Conservation (phyloP, 441 rosid species). For the Eutrema salsugineum region DNA sequence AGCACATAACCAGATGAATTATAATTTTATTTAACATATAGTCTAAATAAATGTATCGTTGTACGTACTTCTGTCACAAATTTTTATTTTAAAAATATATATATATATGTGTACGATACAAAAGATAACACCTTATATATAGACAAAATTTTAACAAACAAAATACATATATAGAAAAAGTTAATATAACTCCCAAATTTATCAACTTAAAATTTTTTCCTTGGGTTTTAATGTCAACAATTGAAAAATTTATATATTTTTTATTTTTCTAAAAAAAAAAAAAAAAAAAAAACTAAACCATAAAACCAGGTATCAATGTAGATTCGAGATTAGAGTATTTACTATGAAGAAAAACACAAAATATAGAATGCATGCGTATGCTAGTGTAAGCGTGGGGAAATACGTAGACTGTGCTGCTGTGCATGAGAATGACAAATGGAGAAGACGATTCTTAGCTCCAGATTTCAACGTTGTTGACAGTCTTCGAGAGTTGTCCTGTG, state of each 20-base stretch:
- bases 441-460: constrained; percentile 77
- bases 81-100: too few relatives aligned
- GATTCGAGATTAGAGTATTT: neutral
- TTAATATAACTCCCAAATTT: too few relatives aligned
- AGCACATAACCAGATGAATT: neutral
- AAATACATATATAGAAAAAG: too few relatives aligned
- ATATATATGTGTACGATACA: too few relatives aligned
- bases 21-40: neutral
- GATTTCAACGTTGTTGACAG: constrained; percentile 57
- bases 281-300: neutral
- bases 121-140: too few relatives aligned
- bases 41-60: neutral
- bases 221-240: neutral
- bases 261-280: too few relatives aligned
- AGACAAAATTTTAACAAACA: too few relatives aligned
- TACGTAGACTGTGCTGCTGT: constrained; percentile 44
- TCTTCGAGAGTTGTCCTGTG: constrained; percentile 53
- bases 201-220: too few relatives aligned
- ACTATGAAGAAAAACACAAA: neutral
- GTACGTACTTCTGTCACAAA: neutral
- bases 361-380: constrained; percentile 20
- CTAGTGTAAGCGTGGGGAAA: constrained; percentile 8
- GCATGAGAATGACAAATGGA: constrained; percentile 75
- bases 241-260: neutral
- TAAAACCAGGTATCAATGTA: neutral